Evolutionary conservation across 495 filamentous ascomycete genomes (phyloP).

Genomic region (Neurospora sp.): DNA sequence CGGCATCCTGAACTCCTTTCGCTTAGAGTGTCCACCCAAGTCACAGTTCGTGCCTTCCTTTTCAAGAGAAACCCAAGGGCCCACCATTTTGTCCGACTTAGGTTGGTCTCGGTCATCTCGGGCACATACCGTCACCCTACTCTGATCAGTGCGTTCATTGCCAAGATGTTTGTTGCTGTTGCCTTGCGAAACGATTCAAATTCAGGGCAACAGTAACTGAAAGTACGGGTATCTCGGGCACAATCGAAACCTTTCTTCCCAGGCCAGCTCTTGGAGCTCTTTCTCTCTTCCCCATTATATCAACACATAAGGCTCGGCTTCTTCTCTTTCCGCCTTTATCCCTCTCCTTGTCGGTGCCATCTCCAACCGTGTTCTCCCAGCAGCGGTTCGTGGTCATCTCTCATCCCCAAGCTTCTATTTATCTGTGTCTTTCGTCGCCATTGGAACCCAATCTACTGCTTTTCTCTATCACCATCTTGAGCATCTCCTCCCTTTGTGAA

Average conservation of each 20-base stretch:
- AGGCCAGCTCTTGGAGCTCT: not conserved
- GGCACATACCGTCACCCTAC: not conserved
- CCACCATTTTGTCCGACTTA: not conserved
- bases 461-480: constrained; percentile 17
- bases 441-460: constrained; percentile 14
- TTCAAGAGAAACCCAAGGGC: not conserved
- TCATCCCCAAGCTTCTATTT: not conserved
- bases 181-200: not conserved
- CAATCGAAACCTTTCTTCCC: not conserved
- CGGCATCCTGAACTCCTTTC: not conserved
- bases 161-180: not conserved
- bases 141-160: not conserved
- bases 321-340: not conserved
- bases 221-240: not conserved
- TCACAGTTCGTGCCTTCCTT: not conserved
- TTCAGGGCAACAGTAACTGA: not conserved
- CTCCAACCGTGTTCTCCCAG: not conserved
- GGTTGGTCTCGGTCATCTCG: not conserved
- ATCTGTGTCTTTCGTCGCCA: not conserved
- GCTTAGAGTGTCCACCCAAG: not conserved
- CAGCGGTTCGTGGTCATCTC: not conserved
- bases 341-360: not conserved
- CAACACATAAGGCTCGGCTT: not conserved
- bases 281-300: not conserved
- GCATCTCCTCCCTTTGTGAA: constrained; percentile 16